Conservation (phyloP, 441 rosid genomes). For the Brassica balearica region DNA sequence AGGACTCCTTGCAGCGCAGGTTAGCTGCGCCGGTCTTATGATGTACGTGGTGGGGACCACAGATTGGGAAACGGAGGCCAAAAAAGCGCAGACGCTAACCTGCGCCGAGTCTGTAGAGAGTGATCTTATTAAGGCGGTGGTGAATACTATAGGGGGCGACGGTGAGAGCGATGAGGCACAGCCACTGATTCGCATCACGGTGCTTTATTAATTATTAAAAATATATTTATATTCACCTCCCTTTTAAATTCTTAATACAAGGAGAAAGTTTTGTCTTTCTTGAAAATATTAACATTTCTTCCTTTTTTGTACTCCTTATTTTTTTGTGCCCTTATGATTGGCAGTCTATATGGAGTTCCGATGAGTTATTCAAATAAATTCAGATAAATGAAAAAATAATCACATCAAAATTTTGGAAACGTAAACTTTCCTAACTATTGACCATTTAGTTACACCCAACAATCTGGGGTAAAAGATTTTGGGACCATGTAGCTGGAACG, state of each 20-base stretch:
- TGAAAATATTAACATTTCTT: conserved; percentile 15
- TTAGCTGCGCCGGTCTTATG: conserved; percentile 87
- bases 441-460: conserved; percentile 37
- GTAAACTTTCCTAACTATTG: conserved; percentile 3
- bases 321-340: conserved; percentile 36
- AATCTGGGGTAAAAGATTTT: conserved; percentile 35
- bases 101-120: conserved; percentile 32
- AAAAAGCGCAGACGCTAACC: too few species aligned
- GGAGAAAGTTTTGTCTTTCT: conserved; percentile 44
- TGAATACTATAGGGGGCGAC: conserved; percentile 20
- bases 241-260: conserved; percentile 12
- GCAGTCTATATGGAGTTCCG: conserved; percentile 42
- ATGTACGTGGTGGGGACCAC: conserved; percentile 48
- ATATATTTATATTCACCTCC: conserved; percentile 8
- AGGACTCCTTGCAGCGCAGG: conserved; percentile 80
- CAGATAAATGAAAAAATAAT: conserved; percentile 1
- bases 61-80: too few species aligned
- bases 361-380: background rate
- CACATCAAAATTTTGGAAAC: conserved; percentile 22
- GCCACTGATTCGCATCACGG: conserved; percentile 56
- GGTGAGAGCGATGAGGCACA: conserved; percentile 49
- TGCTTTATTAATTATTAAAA: conserved; percentile 40
- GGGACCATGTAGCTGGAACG: conserved; percentile 48
- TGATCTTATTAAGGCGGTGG: conserved; percentile 29
- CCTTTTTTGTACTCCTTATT: conserved; percentile 18